These are phyloP conservation scores for Salix udensis DNA, from an alignment of 345 rosid genomes.

Conservation along the genomic window DNA sequence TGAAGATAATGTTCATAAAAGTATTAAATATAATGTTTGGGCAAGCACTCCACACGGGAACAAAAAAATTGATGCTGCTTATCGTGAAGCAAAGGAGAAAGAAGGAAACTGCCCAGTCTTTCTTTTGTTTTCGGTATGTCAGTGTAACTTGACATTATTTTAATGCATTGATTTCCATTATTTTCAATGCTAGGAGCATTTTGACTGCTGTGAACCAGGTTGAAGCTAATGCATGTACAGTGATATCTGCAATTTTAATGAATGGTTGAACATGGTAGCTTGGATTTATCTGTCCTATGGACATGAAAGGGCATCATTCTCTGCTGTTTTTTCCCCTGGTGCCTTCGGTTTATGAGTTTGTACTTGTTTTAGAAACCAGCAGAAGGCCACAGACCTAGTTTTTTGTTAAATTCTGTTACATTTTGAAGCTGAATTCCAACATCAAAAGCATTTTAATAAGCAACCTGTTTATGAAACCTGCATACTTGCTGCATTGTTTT, in stretches of 20 bases:
- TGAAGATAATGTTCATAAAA: conserved; percentile 76
- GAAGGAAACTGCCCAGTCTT: conserved; percentile 51
- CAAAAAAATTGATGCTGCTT: conserved; percentile 63
- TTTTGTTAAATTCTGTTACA: background rate
- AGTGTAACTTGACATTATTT: background rate
- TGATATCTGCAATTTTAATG: background rate
- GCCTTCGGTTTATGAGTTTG: background rate
- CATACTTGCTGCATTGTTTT: background rate
- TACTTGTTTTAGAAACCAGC: background rate
- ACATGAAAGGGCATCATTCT: background rate
- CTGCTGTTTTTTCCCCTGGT: background rate
- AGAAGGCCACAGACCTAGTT: background rate
- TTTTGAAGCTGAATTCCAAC: background rate
- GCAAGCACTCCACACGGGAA: conserved; percentile 80
- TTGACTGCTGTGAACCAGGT: background rate
- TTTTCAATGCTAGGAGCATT: background rate
- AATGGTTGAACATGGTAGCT: background rate
- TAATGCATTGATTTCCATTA: background rate
- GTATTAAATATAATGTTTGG: conserved; percentile 69
- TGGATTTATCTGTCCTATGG: background rate
- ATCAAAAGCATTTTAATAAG: background rate
- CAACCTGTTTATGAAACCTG: background rate
- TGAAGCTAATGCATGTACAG: background rate
- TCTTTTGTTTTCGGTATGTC: conserved; percentile 59
- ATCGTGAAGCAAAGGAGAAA: conserved; percentile 50